Percentiles rank a stretch among this genome's conserved stretches.
These are phyloP conservation scores for Escovopsis sp. DNA, from an alignment of 2,329 filamentous ascomycete species.

Conservation along the genomic window DNA sequence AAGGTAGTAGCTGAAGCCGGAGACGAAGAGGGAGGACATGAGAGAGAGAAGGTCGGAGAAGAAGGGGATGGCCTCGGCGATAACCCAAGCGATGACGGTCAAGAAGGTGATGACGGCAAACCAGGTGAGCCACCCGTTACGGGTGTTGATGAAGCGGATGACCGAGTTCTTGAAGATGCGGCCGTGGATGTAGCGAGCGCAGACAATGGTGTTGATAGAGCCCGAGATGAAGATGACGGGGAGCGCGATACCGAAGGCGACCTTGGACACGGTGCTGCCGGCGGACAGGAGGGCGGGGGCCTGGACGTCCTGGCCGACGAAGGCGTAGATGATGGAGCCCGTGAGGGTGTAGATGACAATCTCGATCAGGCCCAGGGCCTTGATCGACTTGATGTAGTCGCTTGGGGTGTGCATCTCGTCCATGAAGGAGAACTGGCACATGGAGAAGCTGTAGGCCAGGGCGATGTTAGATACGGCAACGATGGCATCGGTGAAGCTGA, in stretches of 20 bases:
- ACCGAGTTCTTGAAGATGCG: conserved; percentile 29
- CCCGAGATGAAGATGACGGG: conserved; percentile 64
- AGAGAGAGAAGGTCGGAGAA: conserved; percentile 50
- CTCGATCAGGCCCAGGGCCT: conserved; percentile 45
- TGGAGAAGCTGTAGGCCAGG: conserved; percentile 49
- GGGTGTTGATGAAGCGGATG: conserved; percentile 32
- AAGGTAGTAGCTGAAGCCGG: conserved; percentile 21
- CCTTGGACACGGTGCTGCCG: conserved; percentile 41
- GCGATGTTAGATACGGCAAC: conserved; percentile 53
- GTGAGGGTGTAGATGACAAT: conserved; percentile 52
- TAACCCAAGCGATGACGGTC: conserved; percentile 52
- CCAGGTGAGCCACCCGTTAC: conserved; percentile 39
- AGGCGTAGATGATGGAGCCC: conserved; percentile 54
- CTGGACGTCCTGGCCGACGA: conserved; percentile 46
- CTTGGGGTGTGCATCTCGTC: conserved; percentile 36
- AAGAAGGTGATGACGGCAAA: conserved; percentile 37
- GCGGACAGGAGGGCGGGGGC: conserved; percentile 57
- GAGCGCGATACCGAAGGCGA: conserved; percentile 55
- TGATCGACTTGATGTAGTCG: conserved; percentile 40
- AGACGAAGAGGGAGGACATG: conserved; percentile 33
- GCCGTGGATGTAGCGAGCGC: conserved; percentile 31
- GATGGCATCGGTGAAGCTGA: conserved; percentile 40
- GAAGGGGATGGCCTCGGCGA: conserved; percentile 57
- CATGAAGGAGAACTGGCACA: conserved; percentile 39
- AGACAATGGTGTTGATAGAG: conserved; percentile 46